Evolutionary conservation across 176 grass and related monocot species (phyloP).

Genomic region (Triticum timopheevii): DNA sequence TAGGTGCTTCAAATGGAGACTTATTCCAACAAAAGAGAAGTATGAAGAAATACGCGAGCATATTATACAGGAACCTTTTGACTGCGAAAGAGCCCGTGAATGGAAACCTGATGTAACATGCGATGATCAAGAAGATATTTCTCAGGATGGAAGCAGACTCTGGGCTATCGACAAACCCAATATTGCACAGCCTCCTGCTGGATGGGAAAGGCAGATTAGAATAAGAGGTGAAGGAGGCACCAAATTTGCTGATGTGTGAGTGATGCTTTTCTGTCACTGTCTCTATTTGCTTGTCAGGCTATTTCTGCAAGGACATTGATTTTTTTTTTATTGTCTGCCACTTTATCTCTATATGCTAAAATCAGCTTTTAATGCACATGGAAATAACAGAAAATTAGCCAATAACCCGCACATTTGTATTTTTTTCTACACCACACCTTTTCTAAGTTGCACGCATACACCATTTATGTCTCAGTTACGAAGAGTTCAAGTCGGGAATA

Average conservation of each 20-base stretch:
- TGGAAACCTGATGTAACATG: conserved; percentile 79
- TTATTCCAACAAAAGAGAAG: conserved; percentile 92
- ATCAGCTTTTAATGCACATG: background rate
- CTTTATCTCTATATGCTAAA: background rate
- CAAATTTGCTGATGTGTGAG: conserved; percentile 96
- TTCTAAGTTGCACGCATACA: background rate
- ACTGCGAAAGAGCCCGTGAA: conserved; percentile 69
- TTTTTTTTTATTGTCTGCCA: background rate
- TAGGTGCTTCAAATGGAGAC: conserved; percentile 95
- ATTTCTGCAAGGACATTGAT: conserved; percentile 11
- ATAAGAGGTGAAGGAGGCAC: conserved; percentile 97
- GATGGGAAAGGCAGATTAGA: conserved; percentile 93
- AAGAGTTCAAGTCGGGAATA: background rate
- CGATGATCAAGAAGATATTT: conserved; percentile 82
- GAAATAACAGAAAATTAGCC: conserved; percentile 7
- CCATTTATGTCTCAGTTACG: background rate
- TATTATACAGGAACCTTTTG: conserved; percentile 82
- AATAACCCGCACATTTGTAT: background rate
- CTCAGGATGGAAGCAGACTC: conserved; percentile 89
- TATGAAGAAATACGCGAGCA: conserved; percentile 90
- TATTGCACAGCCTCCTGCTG: conserved; percentile 77
- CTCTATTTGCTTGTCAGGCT: conserved; percentile 7
- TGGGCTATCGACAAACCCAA: conserved; percentile 99
- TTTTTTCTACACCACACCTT: background rate
- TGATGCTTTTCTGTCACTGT: conserved; percentile 24